phyloP scores from a whole-genome alignment of 1,284 basidiomycete species.

The Mixia osmundae region DNA sequence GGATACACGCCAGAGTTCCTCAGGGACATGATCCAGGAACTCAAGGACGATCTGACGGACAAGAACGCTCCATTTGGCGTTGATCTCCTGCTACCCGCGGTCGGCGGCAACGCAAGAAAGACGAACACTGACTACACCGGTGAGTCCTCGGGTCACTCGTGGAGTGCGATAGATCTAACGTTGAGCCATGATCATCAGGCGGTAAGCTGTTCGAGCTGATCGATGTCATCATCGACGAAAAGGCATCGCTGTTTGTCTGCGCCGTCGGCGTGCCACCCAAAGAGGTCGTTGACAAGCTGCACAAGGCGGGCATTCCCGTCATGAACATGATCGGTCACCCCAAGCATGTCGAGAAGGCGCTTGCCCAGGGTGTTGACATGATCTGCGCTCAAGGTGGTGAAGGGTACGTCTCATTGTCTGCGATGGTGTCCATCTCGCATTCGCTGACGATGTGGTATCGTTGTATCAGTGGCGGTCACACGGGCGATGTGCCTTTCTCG shows the following conservation, averaged over 20 bases:
- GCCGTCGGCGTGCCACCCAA: constrained; percentile 63
- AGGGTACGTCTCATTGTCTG: constrained; percentile 7
- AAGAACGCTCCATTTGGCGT: constrained; percentile 61
- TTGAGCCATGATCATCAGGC: neutral
- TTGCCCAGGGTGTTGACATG: constrained; percentile 55
- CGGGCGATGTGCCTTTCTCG: constrained; percentile 20
- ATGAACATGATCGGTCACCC: constrained; percentile 88
- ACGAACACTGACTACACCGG: constrained; percentile 32
- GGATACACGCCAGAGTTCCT: constrained; percentile 21
- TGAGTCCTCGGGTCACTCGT: neutral
- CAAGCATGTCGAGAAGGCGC: constrained; percentile 38
- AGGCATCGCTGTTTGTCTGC: constrained; percentile 56
- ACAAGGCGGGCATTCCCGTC: constrained; percentile 46
- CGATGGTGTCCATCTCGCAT: constrained; percentile 18
- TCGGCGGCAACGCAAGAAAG: constrained; percentile 56
- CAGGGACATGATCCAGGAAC: constrained; percentile 35
- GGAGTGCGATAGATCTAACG: neutral
- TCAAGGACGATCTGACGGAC: constrained; percentile 34
- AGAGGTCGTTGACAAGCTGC: constrained; percentile 48
- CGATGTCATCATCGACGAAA: constrained; percentile 68
- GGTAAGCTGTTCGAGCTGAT: constrained; percentile 49
- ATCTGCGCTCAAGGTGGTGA: constrained; percentile 47
- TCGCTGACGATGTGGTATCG: too few relatives aligned
- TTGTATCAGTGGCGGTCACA: constrained; percentile 49
- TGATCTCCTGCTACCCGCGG: constrained; percentile 57